These are phyloP conservation scores for Xylariaceae sp. DNA, from an alignment of 2,329 filamentous ascomycete species.

Conservation along the genomic window DNA sequence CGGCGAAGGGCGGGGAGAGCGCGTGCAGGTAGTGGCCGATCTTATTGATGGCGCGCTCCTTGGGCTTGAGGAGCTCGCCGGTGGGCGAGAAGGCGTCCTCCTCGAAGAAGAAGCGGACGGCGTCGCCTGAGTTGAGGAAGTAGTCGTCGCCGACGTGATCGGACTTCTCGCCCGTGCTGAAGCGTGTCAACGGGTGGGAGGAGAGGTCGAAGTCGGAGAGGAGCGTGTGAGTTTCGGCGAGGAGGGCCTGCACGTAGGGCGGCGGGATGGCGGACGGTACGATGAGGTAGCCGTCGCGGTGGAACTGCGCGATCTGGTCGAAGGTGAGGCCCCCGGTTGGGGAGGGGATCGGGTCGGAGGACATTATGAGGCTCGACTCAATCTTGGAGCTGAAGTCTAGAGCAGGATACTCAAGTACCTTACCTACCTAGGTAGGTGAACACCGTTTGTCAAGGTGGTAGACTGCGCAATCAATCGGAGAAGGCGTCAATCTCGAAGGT, in stretches of 20 bases:
- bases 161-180: constrained; percentile 73
- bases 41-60: constrained; percentile 83
- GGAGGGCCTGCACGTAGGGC: constrained; percentile 61
- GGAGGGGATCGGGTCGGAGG: constrained; percentile 2
- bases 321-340: constrained; percentile 57
- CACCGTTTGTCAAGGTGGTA: too few species aligned
- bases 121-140: constrained; percentile 85
- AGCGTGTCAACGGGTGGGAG: constrained; percentile 87
- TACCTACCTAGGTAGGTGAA: too few species aligned
- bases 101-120: constrained; percentile 96
- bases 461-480: too few species aligned
- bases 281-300: constrained; percentile 84
- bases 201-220: constrained; percentile 73
- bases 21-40: constrained; percentile 75
- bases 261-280: constrained; percentile 71
- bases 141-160: constrained; percentile 91
- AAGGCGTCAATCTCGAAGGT: too few species aligned
- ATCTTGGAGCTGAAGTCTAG: not conserved
- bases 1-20: constrained; percentile 62
- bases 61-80: constrained; percentile 70
- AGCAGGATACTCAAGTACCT: too few species aligned
- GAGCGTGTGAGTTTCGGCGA: constrained; percentile 69
- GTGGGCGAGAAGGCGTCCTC: constrained; percentile 71
- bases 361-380: not conserved
- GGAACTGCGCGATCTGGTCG: constrained; percentile 67